These are phyloP conservation scores for Knoxia roxburghii DNA, from an alignment of 257 asterid species.

Conservation along the genomic window DNA sequence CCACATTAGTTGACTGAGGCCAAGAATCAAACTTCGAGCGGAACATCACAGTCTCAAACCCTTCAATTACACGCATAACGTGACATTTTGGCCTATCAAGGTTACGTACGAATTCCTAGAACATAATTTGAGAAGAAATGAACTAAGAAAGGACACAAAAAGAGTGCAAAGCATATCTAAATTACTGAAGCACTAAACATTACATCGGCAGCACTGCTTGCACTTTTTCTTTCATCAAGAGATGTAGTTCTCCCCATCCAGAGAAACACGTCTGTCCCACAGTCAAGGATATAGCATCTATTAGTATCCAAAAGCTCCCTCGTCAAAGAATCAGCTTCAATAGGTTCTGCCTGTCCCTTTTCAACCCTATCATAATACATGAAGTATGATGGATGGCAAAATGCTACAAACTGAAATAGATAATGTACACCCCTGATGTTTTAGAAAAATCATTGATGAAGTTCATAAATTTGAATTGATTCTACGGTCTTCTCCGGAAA, in stretches of 20 bases:
- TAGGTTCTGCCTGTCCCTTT: constrained; percentile 65
- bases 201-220: constrained; percentile 81
- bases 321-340: constrained; percentile 62
- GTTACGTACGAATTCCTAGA: constrained; percentile 57
- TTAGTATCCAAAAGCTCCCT: constrained; percentile 85
- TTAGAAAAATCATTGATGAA: background rate
- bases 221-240: constrained; percentile 87
- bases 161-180: constrained; percentile 10
- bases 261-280: constrained; percentile 73
- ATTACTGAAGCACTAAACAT: constrained; percentile 29
- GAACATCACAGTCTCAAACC: constrained; percentile 84
- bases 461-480: background rate
- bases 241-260: constrained; percentile 98
- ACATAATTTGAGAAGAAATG: constrained; percentile 15
- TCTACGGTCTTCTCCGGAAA: background rate
- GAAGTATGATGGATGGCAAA: background rate
- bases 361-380: constrained; percentile 39
- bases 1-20: constrained; percentile 66
- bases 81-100: constrained; percentile 63
- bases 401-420: background rate
- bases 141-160: constrained; percentile 16
- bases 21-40: constrained; percentile 82
- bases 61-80: constrained; percentile 83
- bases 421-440: constrained; percentile 1
- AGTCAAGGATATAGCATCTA: constrained; percentile 83